Evolutionary conservation across 2,329 filamentous ascomycete species (phyloP).

Genomic region (Talaromyces marneffei): DNA sequence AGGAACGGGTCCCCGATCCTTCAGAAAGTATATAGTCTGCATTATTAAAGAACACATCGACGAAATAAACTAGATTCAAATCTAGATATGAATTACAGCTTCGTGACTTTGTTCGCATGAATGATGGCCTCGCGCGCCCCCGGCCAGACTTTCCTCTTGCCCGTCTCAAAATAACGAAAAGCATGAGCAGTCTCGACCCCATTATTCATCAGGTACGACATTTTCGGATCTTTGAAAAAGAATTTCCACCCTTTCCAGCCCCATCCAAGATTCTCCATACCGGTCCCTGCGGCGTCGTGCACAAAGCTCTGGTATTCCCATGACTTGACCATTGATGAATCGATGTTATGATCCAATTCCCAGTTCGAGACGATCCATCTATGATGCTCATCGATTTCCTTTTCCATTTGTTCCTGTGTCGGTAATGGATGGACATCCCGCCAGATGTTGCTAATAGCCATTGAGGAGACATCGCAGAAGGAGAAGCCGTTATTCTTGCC

Average conservation of each 20-base stretch:
- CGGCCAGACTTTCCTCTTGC: conserved; percentile 37
- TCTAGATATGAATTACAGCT: neutral
- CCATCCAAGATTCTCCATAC: conserved; percentile 41
- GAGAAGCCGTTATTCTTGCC: conserved; percentile 34
- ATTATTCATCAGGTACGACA: conserved; percentile 37
- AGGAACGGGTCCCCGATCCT: neutral
- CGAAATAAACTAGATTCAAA: neutral
- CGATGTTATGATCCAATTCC: neutral
- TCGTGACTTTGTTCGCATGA: neutral
- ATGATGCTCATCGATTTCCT: conserved; percentile 31
- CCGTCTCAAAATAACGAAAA: conserved; percentile 40
- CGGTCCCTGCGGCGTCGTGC: conserved; percentile 40
- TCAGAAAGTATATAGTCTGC: neutral
- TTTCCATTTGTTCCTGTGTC: conserved; percentile 31
- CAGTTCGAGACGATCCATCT: conserved; percentile 21
- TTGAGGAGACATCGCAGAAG: conserved; percentile 41
- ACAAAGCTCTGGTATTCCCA: conserved; percentile 38
- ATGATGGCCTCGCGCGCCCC: conserved; percentile 28
- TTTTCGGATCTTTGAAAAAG: conserved; percentile 35
- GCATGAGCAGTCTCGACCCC: conserved; percentile 40
- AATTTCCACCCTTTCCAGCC: conserved; percentile 38
- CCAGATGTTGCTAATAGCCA: conserved; percentile 45
- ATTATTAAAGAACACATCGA: neutral
- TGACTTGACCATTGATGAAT: conserved; percentile 23
- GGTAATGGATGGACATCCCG: conserved; percentile 37